Conservation (phyloP, 305 asterid species). For the Fraxinus nigra region DNA sequence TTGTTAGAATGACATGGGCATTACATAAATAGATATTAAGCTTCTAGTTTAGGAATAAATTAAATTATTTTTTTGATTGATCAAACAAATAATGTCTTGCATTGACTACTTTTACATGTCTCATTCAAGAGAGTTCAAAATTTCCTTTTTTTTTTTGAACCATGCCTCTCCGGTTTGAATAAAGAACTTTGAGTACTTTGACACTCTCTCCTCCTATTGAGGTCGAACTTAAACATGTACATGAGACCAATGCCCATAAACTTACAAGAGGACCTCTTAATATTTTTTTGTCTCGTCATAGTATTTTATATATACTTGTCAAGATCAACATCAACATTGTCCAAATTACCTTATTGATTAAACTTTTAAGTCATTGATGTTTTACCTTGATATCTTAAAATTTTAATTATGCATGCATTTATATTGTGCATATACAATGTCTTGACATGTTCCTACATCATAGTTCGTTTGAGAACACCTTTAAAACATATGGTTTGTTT, state of each 20-base stretch:
- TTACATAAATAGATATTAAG: slow-evolving; percentile 21
- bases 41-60: slow-evolving; percentile 13
- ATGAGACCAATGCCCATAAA: background rate
- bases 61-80: slow-evolving; percentile 15
- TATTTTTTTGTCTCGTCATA: too few relatives aligned
- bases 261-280: background rate
- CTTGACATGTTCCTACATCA: background rate
- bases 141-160: background rate
- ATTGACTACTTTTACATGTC: slow-evolving; percentile 29
- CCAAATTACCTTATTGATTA: background rate
- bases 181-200: background rate
- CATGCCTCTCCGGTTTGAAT: background rate
- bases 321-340: background rate
- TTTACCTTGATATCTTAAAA: background rate
- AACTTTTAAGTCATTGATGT: background rate
- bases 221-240: background rate
- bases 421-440: background rate
- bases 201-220: background rate
- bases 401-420: background rate
- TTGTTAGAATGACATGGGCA: slow-evolving; percentile 37
- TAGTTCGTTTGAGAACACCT: background rate
- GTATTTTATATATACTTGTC: background rate
- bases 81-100: slow-evolving; percentile 14
- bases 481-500: background rate
- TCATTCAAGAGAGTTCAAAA: slow-evolving; percentile 26